phyloP scores from a whole-genome alignment of 2,329 filamentous ascomycete genomes.

The Aspergillus viridinutans region DNA sequence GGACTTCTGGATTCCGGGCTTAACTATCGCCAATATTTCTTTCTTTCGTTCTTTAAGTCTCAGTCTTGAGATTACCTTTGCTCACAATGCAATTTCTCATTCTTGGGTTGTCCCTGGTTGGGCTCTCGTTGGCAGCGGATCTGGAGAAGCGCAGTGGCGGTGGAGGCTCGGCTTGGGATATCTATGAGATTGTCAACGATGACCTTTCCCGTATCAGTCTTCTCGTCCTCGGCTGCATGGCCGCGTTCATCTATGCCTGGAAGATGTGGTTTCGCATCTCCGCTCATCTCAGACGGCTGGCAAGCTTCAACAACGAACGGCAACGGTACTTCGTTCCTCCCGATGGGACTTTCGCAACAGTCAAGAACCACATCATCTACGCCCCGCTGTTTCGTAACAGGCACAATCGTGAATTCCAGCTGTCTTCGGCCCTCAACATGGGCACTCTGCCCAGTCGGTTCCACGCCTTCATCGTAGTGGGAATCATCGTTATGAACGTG shows the following conservation, averaged over 20 bases:
- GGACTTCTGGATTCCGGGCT: background rate
- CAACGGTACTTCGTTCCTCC: slow-evolving; percentile 73
- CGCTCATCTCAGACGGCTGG: slow-evolving; percentile 67
- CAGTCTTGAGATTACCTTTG: background rate
- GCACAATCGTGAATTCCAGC: slow-evolving; percentile 44
- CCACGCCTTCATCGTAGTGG: slow-evolving; percentile 39
- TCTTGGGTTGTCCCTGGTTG: slow-evolving; percentile 24
- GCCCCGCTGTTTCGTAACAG: slow-evolving; percentile 42
- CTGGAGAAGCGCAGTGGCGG: slow-evolving; percentile 23
- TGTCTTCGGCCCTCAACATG: slow-evolving; percentile 42
- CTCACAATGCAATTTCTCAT: slow-evolving; percentile 20
- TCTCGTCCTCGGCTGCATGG: slow-evolving; percentile 60
- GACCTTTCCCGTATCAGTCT: slow-evolving; percentile 59
- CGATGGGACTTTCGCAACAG: slow-evolving; percentile 52
- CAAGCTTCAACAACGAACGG: slow-evolving; percentile 71
- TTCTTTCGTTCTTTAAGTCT: background rate
- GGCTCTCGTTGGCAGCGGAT: slow-evolving; percentile 23
- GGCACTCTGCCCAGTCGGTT: slow-evolving; percentile 46
- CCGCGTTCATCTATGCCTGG: slow-evolving; percentile 63
- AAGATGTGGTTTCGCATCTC: slow-evolving; percentile 57
- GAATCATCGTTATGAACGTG: slow-evolving; percentile 41
- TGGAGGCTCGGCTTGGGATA: slow-evolving; percentile 6
- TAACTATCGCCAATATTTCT: background rate
- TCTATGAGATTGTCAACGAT: slow-evolving; percentile 44
- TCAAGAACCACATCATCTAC: slow-evolving; percentile 64